phyloP scores from a whole-genome alignment of 192 early-diverging fungal species.

The Gonapodya prolifera region DNA sequence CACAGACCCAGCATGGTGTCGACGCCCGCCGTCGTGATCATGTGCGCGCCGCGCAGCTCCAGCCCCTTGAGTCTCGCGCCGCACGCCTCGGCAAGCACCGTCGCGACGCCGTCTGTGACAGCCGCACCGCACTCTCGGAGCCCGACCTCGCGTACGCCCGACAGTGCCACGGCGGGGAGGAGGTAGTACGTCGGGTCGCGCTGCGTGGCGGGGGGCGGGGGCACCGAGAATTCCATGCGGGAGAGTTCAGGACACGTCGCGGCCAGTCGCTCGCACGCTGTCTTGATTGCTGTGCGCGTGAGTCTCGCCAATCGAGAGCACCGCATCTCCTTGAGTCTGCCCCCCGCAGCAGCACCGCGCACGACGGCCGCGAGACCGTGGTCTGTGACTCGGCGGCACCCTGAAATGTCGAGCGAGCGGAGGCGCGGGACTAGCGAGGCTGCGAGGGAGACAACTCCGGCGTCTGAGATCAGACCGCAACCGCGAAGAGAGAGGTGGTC shows the following conservation, averaged over 20 bases:
- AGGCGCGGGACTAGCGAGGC: not conserved
- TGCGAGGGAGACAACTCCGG: not conserved
- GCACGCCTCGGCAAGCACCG: not conserved
- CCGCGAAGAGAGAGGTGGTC: not conserved
- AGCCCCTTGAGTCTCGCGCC: not conserved
- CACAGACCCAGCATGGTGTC: not conserved
- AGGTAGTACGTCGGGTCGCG: not conserved
- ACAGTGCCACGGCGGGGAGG: not conserved
- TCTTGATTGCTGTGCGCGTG: not conserved
- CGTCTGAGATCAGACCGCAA: slow-evolving; percentile 1
- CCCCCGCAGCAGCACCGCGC: not conserved
- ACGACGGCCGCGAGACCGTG: not conserved
- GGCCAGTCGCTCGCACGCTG: not conserved
- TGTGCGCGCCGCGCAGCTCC: not conserved
- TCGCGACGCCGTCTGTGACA: not conserved
- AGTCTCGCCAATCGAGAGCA: not conserved
- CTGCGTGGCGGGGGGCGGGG: not conserved
- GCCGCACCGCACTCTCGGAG: not conserved
- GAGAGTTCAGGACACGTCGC: not conserved
- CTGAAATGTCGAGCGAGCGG: not conserved
- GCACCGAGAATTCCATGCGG: not conserved
- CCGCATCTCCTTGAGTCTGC: not conserved
- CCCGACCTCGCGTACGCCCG: not conserved
- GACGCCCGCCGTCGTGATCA: not conserved
- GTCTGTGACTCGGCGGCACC: slow-evolving; percentile 2